These are phyloP conservation scores for Myxozyma geophila DNA, from an alignment of 805 yeast species.

Conservation along the genomic window DNA sequence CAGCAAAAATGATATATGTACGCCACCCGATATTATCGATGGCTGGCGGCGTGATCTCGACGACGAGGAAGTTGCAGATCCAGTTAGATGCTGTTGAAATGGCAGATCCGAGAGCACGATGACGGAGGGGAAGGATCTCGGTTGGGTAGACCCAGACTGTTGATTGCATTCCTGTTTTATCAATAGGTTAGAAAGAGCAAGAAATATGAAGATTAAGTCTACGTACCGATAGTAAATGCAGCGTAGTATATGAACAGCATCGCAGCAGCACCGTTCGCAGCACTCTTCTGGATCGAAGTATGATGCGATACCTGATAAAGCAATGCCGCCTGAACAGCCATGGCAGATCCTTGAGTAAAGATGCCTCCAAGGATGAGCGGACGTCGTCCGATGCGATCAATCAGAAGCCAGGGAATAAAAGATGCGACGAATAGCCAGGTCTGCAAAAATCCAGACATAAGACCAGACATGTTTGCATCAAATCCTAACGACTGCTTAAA, in stretches of 20 bases:
- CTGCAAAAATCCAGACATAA: conserved; percentile 25
- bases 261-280: conserved; percentile 28
- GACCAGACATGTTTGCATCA: conserved; percentile 5
- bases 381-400: conserved; percentile 68
- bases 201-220: not conserved
- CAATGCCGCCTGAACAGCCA: conserved; percentile 26
- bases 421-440: conserved; percentile 51
- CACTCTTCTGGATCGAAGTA: conserved; percentile 6
- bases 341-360: conserved; percentile 10
- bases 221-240: conserved; percentile 22
- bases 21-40: conserved; percentile 55
- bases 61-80: conserved; percentile 22
- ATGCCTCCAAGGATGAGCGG: conserved; percentile 32
- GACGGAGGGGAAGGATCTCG: conserved; percentile 21
- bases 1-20: conserved; percentile 64
- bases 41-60: conserved; percentile 57
- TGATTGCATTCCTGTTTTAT: conserved; percentile 17
- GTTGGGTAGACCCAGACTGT: conserved; percentile 34
- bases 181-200: not conserved
- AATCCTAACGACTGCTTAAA: conserved; percentile 37
- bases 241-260: conserved; percentile 28
- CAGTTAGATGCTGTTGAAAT: conserved; percentile 23
- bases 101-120: conserved; percentile 13
- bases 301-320: conserved; percentile 24
- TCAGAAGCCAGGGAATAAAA: conserved; percentile 60